Evolutionary conservation across 768 basidiomycete species (phyloP).

Genomic region (Boletus bicolor): DNA sequence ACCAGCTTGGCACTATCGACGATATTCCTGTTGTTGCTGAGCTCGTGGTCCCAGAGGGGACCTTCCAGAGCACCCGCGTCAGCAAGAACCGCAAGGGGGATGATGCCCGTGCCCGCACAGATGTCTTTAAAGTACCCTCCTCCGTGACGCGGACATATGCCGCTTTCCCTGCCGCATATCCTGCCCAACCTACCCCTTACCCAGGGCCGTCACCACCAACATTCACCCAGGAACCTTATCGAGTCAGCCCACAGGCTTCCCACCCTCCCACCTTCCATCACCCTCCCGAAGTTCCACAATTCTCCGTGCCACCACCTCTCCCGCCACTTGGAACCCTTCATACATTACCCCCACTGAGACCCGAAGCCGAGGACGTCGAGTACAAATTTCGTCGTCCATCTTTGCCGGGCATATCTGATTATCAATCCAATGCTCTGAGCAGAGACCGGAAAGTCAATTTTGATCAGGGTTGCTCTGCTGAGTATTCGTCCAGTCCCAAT

Average conservation of each 20-base stretch:
- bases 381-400: slow-evolving; percentile 34
- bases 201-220: slow-evolving; percentile 20
- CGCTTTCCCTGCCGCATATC: slow-evolving; percentile 38
- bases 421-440: slow-evolving; percentile 2
- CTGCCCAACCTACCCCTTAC: slow-evolving; percentile 25
- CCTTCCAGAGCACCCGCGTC: slow-evolving; percentile 67
- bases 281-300: slow-evolving; percentile 27
- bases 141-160: slow-evolving; percentile 40
- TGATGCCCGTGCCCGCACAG: slow-evolving; percentile 31
- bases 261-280: slow-evolving; percentile 21
- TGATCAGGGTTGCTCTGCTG: slow-evolving; percentile 16
- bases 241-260: slow-evolving; percentile 20
- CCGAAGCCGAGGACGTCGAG: slow-evolving; percentile 26
- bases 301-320: slow-evolving; percentile 25
- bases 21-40: slow-evolving; percentile 57
- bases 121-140: slow-evolving; percentile 32
- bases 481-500: slow-evolving; percentile 4
- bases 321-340: slow-evolving; percentile 22
- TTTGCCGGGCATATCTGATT: slow-evolving; percentile 16
- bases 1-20: slow-evolving; percentile 68
- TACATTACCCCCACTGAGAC: slow-evolving; percentile 28
- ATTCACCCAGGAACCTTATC: slow-evolving; percentile 26
- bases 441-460: slow-evolving; percentile 14
- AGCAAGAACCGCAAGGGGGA: slow-evolving; percentile 48
- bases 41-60: slow-evolving; percentile 60